Conservation (phyloP, 495 filamentous ascomycete species). For the Penicillium manginii region DNA sequence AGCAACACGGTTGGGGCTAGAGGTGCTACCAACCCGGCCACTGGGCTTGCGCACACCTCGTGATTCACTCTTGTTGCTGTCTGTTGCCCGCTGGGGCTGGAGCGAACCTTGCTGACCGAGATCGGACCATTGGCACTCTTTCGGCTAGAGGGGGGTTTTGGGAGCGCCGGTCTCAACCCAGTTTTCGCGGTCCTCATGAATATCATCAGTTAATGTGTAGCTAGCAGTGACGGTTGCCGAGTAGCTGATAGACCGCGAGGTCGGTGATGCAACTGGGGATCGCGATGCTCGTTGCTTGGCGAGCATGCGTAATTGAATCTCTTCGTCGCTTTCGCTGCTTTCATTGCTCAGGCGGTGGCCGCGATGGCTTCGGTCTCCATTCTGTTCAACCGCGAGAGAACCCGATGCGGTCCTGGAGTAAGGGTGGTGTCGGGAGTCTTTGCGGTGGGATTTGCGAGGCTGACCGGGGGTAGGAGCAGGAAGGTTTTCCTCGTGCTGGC, state of each 20-base stretch:
- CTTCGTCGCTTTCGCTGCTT: slow-evolving; percentile 75
- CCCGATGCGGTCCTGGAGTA: slow-evolving; percentile 54
- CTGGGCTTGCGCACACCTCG: slow-evolving; percentile 87
- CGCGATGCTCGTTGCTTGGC: slow-evolving; percentile 58
- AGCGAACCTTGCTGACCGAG: slow-evolving; percentile 72
- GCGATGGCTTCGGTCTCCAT: slow-evolving; percentile 31
- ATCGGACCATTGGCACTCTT: slow-evolving; percentile 70
- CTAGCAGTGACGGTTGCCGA: slow-evolving; percentile 51
- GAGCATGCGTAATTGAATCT: slow-evolving; percentile 72
- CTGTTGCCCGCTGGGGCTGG: slow-evolving; percentile 63
- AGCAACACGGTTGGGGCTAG: slow-evolving; percentile 24
- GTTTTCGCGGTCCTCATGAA: slow-evolving; percentile 51
- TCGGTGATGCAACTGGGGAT: slow-evolving; percentile 50
- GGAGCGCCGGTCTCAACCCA: slow-evolving; percentile 51
- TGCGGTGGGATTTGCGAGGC: slow-evolving; percentile 80
- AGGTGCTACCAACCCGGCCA: slow-evolving; percentile 83
- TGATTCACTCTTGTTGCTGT: slow-evolving; percentile 53
- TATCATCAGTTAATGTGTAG: slow-evolving; percentile 46
- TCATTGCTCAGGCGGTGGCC: slow-evolving; percentile 47
- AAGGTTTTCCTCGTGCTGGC: slow-evolving; percentile 74
- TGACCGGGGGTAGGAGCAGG: slow-evolving; percentile 96
- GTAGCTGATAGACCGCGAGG: slow-evolving; percentile 53
- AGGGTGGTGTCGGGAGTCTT: slow-evolving; percentile 60
- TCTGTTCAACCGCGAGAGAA: slow-evolving; percentile 39
- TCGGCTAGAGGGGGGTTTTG: slow-evolving; percentile 67